phyloP scores from a whole-genome alignment of 2,329 filamentous ascomycete genomes.

The Ophiostoma quercus region DNA sequence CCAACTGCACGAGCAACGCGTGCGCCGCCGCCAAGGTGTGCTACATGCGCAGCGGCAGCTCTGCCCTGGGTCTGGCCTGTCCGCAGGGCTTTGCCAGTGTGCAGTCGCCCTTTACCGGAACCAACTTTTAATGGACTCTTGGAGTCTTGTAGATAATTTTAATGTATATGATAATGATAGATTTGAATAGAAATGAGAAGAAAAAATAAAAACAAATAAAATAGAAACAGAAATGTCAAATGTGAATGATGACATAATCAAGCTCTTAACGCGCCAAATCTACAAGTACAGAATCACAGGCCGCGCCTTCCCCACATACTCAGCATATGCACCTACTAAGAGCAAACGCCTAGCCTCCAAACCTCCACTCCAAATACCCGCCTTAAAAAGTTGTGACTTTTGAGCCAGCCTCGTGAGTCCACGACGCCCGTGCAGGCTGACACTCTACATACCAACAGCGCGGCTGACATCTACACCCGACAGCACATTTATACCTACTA shows the following conservation, averaged over 20 bases:
- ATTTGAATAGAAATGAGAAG: neutral
- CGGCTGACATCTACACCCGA: neutral
- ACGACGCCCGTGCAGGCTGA: neutral
- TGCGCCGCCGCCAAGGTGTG: slow-evolving; percentile 53
- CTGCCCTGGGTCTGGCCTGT: slow-evolving; percentile 46
- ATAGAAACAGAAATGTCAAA: too few species aligned
- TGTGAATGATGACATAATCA: neutral
- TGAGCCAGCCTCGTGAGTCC: neutral
- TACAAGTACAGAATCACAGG: neutral
- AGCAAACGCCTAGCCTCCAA: slow-evolving; percentile 5
- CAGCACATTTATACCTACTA: neutral
- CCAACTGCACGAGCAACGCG: slow-evolving; percentile 34
- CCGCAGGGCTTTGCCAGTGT: slow-evolving; percentile 45
- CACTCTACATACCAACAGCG: too few species aligned
- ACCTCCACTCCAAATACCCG: neutral
- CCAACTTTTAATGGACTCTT: slow-evolving; percentile 34
- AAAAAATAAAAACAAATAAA: neutral
- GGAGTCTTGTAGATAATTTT: neutral
- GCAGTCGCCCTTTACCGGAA: slow-evolving; percentile 36
- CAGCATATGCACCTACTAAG: neutral
- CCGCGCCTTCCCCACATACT: slow-evolving; percentile 7
- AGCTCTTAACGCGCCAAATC: neutral
- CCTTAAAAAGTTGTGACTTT: slow-evolving; percentile 1
- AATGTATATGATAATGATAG: neutral
- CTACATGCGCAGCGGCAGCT: slow-evolving; percentile 54